Conservation (phyloP, 371 early-diverging fungal species). For the Rhizopus microsporus region DNA sequence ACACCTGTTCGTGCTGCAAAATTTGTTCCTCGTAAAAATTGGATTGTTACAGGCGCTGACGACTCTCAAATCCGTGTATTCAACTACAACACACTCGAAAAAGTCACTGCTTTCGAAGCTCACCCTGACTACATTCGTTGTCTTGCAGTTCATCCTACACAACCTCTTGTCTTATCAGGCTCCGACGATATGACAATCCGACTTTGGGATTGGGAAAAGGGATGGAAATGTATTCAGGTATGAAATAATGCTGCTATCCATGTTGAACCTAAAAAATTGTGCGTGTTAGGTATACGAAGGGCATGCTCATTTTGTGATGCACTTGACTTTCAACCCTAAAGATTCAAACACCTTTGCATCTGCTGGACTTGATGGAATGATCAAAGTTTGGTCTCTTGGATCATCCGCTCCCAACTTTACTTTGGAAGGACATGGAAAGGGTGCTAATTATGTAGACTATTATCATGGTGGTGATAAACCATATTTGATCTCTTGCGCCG, state of each 20-base stretch:
- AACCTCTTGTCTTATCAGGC: constrained; percentile 89
- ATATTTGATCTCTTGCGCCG: constrained; percentile 90
- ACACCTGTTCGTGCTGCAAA: constrained; percentile 95
- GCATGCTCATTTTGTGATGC: constrained; percentile 98
- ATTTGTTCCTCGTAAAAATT: constrained; percentile 96
- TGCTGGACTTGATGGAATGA: constrained; percentile 90
- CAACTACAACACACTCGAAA: constrained; percentile 99
- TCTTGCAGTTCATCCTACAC: constrained; percentile 96
- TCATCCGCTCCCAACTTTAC: constrained; percentile 90
- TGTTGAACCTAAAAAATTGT: not conserved
- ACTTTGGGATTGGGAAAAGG: constrained; percentile 99
- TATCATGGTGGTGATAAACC: constrained; percentile 96
- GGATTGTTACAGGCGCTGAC: constrained; percentile 97
- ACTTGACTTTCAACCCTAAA: constrained; percentile 95
- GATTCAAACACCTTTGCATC: constrained; percentile 97
- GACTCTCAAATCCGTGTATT: constrained; percentile 98
- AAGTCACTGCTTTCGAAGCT: constrained; percentile 95
- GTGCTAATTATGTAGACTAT: constrained; percentile 94
- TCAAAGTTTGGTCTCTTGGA: constrained; percentile 91
- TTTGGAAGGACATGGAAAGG: constrained; percentile 93
- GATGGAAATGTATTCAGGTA: constrained; percentile 90
- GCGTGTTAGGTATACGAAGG: constrained; percentile 84
- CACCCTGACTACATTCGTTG: constrained; percentile 98
- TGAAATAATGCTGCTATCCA: not conserved
- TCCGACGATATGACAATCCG: constrained; percentile 99